Percentiles rank a stretch among this genome's conserved stretches.
These are phyloP conservation scores for Garcia nutans DNA, from an alignment of 345 rosid genomes.

Conservation along the genomic window DNA sequence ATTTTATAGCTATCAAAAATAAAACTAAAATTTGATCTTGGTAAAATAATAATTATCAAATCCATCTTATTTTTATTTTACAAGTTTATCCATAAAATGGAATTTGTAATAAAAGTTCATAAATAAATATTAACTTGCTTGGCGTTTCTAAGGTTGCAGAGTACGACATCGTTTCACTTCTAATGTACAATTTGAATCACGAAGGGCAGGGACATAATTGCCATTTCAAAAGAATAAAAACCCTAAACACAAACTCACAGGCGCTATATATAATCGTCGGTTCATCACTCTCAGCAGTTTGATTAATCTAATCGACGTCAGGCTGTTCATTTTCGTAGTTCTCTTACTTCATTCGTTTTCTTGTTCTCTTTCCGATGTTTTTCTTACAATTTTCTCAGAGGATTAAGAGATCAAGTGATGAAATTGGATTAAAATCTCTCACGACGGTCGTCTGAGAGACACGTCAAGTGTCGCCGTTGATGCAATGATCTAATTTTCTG, in stretches of 20 bases:
- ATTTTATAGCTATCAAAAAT: too few relatives aligned
- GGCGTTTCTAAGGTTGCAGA: too few relatives aligned
- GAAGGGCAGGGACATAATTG: conserved; percentile 17
- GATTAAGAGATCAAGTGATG: conserved; percentile 42
- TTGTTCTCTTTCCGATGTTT: too few relatives aligned
- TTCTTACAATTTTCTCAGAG: neutral
- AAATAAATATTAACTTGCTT: too few relatives aligned
- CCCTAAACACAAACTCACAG: neutral
- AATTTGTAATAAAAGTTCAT: too few relatives aligned
- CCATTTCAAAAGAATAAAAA: conserved; percentile 3
- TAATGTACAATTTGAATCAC: neutral
- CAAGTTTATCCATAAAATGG: too few relatives aligned
- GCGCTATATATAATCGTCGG: neutral
- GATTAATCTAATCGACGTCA: neutral
- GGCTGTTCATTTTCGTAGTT: neutral
- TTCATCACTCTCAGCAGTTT: neutral
- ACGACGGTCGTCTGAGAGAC: conserved; percentile 85
- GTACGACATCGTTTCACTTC: too few relatives aligned
- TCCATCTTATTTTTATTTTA: too few relatives aligned
- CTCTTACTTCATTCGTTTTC: too few relatives aligned
- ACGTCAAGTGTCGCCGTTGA: conserved; percentile 37
- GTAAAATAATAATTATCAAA: too few relatives aligned
- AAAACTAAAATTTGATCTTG: too few relatives aligned
- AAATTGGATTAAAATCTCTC: conserved; percentile 50
- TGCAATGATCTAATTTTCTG: conserved; percentile 46